Percentiles rank a stretch among this genome's conserved stretches.
phyloP scores from a whole-genome alignment of 345 rosid species.

The Eucalyptus marginata region DNA sequence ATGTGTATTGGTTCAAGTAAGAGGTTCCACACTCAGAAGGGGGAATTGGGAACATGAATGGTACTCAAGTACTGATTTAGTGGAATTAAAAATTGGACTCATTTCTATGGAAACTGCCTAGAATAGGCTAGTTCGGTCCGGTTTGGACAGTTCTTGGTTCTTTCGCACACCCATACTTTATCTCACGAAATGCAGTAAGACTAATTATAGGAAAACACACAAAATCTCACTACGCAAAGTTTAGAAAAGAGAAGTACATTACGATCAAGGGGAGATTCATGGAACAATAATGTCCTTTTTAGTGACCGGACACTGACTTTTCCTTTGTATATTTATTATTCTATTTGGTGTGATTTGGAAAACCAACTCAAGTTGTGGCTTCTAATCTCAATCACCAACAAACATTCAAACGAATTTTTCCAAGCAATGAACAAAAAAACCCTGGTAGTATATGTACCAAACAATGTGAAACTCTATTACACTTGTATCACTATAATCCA shows the following conservation, averaged over 20 bases:
- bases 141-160: neutral
- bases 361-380: neutral
- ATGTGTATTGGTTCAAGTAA: no score
- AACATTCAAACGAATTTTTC: neutral
- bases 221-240: neutral
- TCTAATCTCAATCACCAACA: neutral
- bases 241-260: neutral
- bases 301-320: neutral
- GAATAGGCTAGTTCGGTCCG: accelerated
- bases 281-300: neutral
- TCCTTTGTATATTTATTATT: neutral
- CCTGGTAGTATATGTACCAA: neutral
- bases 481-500: neutral
- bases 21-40: accelerated
- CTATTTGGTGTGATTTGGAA: neutral
- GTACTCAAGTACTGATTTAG: no score
- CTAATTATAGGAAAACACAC: neutral
- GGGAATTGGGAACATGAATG: accelerated
- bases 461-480: neutral
- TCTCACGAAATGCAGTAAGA: neutral
- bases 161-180: neutral
- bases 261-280: neutral
- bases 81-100: no score
- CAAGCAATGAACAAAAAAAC: neutral
- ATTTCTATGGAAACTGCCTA: no score